These are phyloP conservation scores for Melanomma pulvis-pyrius DNA, from an alignment of 495 filamentous ascomycete species.

Conservation along the genomic window DNA sequence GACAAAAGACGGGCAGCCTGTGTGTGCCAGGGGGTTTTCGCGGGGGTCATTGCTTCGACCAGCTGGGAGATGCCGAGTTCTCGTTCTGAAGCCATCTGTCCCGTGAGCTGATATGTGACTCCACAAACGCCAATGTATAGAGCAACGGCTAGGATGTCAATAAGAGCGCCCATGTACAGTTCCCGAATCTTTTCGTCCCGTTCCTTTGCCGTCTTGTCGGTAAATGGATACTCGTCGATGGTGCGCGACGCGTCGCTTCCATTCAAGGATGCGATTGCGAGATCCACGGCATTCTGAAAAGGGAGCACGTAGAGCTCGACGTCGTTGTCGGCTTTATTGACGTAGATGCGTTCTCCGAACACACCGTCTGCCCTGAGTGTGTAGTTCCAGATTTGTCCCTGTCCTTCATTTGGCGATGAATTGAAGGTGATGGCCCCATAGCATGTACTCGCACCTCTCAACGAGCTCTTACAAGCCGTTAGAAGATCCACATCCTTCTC, in stretches of 20 bases:
- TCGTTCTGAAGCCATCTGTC: constrained; percentile 48
- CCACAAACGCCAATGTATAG: constrained; percentile 78
- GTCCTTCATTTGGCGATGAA: constrained; percentile 69
- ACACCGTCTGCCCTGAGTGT: constrained; percentile 73
- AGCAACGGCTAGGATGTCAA: constrained; percentile 66
- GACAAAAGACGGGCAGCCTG: constrained; percentile 45
- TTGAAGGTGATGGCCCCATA: constrained; percentile 76
- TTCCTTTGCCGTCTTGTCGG: constrained; percentile 65
- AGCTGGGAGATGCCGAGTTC: constrained; percentile 49
- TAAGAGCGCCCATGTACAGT: constrained; percentile 69
- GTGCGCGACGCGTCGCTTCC: constrained; percentile 42
- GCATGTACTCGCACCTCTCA: constrained; percentile 72
- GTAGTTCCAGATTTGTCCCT: constrained; percentile 76
- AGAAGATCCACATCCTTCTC: constrained; percentile 58
- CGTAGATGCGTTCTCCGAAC: constrained; percentile 61
- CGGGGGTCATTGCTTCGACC: constrained; percentile 51
- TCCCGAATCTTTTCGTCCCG: constrained; percentile 61
- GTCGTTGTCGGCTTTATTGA: constrained; percentile 63
- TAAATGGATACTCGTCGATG: constrained; percentile 70
- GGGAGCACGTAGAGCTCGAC: constrained; percentile 74
- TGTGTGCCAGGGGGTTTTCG: constrained; percentile 43
- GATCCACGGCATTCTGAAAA: constrained; percentile 75
- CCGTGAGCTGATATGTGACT: constrained; percentile 64
- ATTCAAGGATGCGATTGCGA: constrained; percentile 63
- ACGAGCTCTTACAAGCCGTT: constrained; percentile 62